Conservation (phyloP, 176 grass and related monocot genomes). For the bread wheat (Triticum aestivum) region IWGSC_CS_RefSeq_v2.1 NC_057811.1:414662683-414663182, state of each 20-base stretch:
- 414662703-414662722: conserved; percentile 33
- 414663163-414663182: conserved; percentile 47
- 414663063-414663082: neutral
- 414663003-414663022: neutral
- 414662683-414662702: conserved; percentile 38
- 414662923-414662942: neutral
- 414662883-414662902: neutral
- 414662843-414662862: neutral
- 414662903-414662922: neutral
- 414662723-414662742: conserved; percentile 17
- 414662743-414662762: conserved; percentile 4
- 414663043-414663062: neutral
- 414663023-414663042: neutral
- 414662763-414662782: neutral
- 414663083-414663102: neutral
- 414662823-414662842: neutral
- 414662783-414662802: neutral
- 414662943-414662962: neutral
- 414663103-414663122: neutral
- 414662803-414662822: neutral
- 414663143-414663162: neutral
- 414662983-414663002: neutral
- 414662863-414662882: neutral
- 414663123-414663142: neutral
- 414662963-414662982: neutral